Percentiles rank a stretch among this genome's conserved stretches.
Evolutionary conservation across 2,329 filamentous ascomycete species (phyloP).

Genomic region (Trichoderma sp.): DNA sequence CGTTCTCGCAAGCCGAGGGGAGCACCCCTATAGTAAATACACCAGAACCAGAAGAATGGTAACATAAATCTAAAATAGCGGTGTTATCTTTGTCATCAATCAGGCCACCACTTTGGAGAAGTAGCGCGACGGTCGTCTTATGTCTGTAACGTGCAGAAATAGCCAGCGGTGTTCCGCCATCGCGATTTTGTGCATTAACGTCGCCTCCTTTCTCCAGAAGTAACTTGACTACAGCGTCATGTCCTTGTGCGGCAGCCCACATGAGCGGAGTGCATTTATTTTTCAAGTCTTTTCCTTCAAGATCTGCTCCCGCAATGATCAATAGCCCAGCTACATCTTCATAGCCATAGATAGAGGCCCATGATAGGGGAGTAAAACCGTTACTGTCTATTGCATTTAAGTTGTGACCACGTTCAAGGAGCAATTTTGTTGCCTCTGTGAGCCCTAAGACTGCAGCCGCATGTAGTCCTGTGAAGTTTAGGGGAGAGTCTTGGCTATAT

Average conservation of each 20-base stretch:
- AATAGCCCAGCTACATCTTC: background rate
- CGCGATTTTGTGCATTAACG: rapidly evolving
- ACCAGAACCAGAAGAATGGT: too few relatives aligned
- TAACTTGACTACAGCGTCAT: background rate
- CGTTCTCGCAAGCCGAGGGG: too few relatives aligned
- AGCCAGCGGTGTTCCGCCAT: rapidly evolving
- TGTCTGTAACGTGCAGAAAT: too few relatives aligned
- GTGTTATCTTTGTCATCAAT: too few relatives aligned
- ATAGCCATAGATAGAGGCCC: background rate
- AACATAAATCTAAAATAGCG: too few relatives aligned
- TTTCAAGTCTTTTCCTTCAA: background rate
- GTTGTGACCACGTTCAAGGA: background rate
- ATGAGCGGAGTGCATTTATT: rapidly evolving
- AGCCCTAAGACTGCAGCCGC: background rate
- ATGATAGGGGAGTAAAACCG: rapidly evolving
- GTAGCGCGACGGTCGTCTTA: background rate
- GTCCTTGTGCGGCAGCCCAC: rapidly evolving
- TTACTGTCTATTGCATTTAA: background rate
- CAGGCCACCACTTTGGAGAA: background rate
- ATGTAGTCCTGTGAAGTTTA: background rate
- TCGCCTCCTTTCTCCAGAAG: background rate
- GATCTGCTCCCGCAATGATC: background rate
- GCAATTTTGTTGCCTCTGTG: background rate
- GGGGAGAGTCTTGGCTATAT: background rate
- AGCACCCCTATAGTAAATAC: too few relatives aligned